Base-by-base conservation (phyloP, 2,329 filamentous ascomycete species). In the Trichophyton verrucosum region DNA sequence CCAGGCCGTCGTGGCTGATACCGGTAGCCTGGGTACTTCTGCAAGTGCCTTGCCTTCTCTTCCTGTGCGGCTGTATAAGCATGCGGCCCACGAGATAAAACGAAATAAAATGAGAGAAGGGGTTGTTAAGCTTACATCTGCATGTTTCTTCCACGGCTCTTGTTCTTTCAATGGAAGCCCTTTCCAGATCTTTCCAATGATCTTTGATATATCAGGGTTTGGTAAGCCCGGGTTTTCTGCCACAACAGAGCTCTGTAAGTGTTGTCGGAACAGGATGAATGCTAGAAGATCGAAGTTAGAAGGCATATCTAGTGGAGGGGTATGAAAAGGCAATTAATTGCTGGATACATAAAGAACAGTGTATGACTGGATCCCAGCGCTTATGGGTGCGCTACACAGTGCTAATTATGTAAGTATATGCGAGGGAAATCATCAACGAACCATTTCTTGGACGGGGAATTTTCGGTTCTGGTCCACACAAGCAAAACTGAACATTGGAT, bases 161-260 rank as follows among this genome's bases (percentile, higher is more conserved):
- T 95, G 95, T 61, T 86, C 81, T 59, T 88, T 83, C 24, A 86
- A 81, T 3, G 85, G 76, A 69, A 95, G 86, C 61, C 85, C 82
- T 69, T 87, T 85, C 94, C 94, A 99, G 82, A 91, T 87, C 72
- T 90, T 84, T 59, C 92, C 92, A 67, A 97, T 95, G 68, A 97
- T 95, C 75, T 96, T 96, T 65, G 92, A 96, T 68, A 97, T 95
- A 59, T 96, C 90, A 2, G 92, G 92, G 74, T 97, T 97, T 53
- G 91, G 86, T 65, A 96, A 83, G 51, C 90, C 88, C n/a, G 91
- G 92, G 69, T 96, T 83, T 67, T 89, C 82, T 60, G 85, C 81
- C 42, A 91, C 87, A 58, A 97, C 89, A 57, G 84, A 80, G 17
- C 88, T 85, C 74, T 97, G 92, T 69, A 94, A 87, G 73, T 95